phyloP scores from a whole-genome alignment of 2,329 filamentous ascomycete species.

The Bipolaris oryzae region DNA sequence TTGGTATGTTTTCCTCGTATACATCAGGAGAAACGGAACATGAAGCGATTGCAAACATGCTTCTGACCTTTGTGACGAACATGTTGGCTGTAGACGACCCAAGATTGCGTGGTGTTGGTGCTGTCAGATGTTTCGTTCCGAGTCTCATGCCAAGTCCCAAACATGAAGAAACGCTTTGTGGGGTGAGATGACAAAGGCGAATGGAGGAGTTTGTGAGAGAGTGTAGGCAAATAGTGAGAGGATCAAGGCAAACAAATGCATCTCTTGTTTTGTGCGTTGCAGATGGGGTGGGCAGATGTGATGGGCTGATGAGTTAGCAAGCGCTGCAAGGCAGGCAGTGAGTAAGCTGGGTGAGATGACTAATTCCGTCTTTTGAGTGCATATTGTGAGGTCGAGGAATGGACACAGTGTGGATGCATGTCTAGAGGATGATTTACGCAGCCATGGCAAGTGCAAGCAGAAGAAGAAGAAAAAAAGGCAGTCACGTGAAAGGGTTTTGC shows the following conservation, averaged over 20 bases:
- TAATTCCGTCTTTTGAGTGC: no score
- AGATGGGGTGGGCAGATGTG: no score
- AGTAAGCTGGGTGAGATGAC: not conserved
- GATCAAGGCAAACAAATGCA: not conserved
- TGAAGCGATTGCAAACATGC: constrained; percentile 7
- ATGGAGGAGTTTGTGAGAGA: not conserved
- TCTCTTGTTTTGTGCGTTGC: constrained; percentile 7
- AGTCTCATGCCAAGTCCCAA: constrained; percentile 22
- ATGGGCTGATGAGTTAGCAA: not conserved
- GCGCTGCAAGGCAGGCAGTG: not conserved
- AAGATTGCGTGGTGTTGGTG: not conserved
- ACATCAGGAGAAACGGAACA: not conserved
- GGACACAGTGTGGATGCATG: not conserved
- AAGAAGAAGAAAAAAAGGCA: no score
- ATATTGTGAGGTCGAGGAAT: not conserved
- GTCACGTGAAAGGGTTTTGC: not conserved
- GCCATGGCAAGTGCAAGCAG: not conserved
- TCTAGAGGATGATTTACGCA: not conserved
- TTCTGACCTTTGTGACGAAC: constrained; percentile 4
- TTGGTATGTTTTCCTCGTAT: not conserved
- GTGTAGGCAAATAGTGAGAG: no score
- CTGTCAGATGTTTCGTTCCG: constrained; percentile 14
- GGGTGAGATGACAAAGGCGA: not conserved
- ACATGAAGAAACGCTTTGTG: constrained; percentile 9
- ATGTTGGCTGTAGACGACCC: no score